phyloP scores from a whole-genome alignment of 2,329 filamentous ascomycete genomes.

The Trichothecium sympodiale region DNA sequence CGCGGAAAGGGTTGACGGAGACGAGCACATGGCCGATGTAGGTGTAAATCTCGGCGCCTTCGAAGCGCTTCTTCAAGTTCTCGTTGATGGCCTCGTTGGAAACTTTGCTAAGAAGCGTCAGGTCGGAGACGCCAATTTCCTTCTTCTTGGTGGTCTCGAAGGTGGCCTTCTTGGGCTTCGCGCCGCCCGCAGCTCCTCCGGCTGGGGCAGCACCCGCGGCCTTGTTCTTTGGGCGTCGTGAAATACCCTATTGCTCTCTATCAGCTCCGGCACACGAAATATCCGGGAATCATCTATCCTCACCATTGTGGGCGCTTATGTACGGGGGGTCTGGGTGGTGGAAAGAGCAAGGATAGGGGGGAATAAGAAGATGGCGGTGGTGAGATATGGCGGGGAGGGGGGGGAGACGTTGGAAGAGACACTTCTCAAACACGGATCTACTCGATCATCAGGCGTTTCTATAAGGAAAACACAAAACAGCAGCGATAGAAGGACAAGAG shows the following conservation, averaged over 20 bases:
- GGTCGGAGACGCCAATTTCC: conserved; percentile 95
- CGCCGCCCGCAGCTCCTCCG: conserved; percentile 24
- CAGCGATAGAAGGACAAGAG: too few species aligned
- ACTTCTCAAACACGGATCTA: conserved; percentile 4
- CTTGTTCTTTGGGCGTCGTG: conserved; percentile 29
- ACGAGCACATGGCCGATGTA: conserved; percentile 99
- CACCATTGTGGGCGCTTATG: not conserved
- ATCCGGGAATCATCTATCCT: not conserved
- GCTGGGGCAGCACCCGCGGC: conserved; percentile 24
- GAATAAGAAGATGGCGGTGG: conserved; percentile 7
- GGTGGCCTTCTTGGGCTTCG: conserved; percentile 85
- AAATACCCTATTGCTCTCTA: conserved; percentile 20
- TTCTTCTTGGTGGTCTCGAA: conserved; percentile 98
- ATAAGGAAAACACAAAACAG: not conserved
- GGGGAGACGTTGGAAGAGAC: conserved; percentile 7
- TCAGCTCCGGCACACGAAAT: not conserved
- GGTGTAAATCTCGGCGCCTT: conserved; percentile 96
- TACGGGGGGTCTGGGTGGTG: not conserved
- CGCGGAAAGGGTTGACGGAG: conserved; percentile 95
- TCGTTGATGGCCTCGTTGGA: conserved; percentile 99
- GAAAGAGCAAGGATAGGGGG: not conserved
- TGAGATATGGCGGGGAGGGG: not conserved
- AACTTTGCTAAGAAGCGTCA: conserved; percentile 95
- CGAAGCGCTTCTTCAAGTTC: conserved; percentile 95
- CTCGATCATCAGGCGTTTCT: not conserved